Conservation (phyloP, 176 grass and related monocot species). For the Aechmea fasciata region DNA sequence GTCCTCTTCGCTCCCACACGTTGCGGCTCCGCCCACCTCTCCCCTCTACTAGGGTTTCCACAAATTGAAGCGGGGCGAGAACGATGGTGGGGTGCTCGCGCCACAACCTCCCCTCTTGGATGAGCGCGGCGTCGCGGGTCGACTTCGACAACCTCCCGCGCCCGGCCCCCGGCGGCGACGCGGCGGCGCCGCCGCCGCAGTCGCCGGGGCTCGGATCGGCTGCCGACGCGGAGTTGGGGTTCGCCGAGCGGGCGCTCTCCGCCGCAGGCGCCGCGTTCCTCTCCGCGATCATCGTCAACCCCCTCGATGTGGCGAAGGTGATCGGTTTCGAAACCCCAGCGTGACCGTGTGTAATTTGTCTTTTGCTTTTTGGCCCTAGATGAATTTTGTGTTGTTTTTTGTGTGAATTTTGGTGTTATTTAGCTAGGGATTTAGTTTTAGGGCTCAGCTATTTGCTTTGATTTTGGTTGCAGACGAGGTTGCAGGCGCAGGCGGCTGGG, state of each 20-base stretch:
- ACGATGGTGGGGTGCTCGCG: slow-evolving; percentile 52
- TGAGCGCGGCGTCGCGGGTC: slow-evolving; percentile 66
- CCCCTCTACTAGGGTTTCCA: slow-evolving; percentile 11
- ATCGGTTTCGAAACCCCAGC: background rate
- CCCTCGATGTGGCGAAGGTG: slow-evolving; percentile 94
- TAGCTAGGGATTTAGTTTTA: background rate
- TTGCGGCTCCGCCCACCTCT: background rate
- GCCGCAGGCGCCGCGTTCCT: slow-evolving; percentile 78
- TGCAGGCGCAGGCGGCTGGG: slow-evolving; percentile 92
- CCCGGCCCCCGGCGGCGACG: background rate
- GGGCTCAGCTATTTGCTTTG: slow-evolving; percentile 1
- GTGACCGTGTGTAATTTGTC: background rate
- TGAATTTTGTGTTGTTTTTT: background rate
- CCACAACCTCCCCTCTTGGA: slow-evolving; percentile 56
- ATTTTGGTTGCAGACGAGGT: slow-evolving; percentile 54
- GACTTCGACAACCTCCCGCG: slow-evolving; percentile 41
- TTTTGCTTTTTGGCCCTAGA: background rate
- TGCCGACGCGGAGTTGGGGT: slow-evolving; percentile 17
- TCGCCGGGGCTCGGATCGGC: background rate
- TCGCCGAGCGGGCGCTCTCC: slow-evolving; percentile 58
- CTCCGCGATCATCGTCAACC: slow-evolving; percentile 80
- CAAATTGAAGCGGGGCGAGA: background rate
- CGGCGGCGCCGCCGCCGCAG: slow-evolving; percentile 7
- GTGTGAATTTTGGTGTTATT: background rate
- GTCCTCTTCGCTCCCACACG: background rate